Base-by-base conservation (phyloP, 371 early-diverging fungal species). In the Gilbertella persicaria region DNA sequence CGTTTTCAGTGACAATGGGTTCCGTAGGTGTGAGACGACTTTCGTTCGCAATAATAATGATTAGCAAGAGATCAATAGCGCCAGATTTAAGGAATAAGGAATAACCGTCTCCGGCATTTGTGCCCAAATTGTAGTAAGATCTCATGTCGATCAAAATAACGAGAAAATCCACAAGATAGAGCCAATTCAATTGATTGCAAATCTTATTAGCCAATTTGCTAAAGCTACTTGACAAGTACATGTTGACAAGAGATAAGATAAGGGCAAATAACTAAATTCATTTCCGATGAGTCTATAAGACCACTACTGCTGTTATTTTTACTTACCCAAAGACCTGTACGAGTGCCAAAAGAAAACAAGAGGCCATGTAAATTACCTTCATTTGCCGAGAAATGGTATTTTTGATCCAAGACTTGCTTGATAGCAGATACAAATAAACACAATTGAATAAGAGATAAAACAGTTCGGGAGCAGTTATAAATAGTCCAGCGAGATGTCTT, bases 21-120 rank as follows among this genome's bases (percentile, higher is more conserved):
- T 62, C 44, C 17, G 45, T 5, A 30, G 77, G 73, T 16, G 64
- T 50, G 43, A 59, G 47, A 14, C 71, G 62, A 30, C 55, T 51
- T 53, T 78, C 79, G 50, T 70, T 60, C 17, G 66, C 65, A 16
- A 70, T 33, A 16, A 67, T 37, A 3, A 46, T 3, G 0, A 72
- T 37, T 7, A 78, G 9, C 24, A 62, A 8, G 20, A 67, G 24
- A 5, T n/a, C 30, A 26, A 55, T 28, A 2, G 36, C 33, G 8
- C 33, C 41, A 3, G 42, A 23, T 5, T 24, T 29, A n/a, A 55
- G 25, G 12, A 3, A n/a, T 2, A 14, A 16, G 5, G 3, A 1
- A 23, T 51, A 42, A 29, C 42, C 8, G 6, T 30, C 38, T 21
- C 41, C 29, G 12, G 47, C 12, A 47, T 7, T 12, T 12, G 35